These are phyloP conservation scores for Baorangia bicolor DNA, from an alignment of 768 basidiomycete species.

Conservation along the genomic window DNA sequence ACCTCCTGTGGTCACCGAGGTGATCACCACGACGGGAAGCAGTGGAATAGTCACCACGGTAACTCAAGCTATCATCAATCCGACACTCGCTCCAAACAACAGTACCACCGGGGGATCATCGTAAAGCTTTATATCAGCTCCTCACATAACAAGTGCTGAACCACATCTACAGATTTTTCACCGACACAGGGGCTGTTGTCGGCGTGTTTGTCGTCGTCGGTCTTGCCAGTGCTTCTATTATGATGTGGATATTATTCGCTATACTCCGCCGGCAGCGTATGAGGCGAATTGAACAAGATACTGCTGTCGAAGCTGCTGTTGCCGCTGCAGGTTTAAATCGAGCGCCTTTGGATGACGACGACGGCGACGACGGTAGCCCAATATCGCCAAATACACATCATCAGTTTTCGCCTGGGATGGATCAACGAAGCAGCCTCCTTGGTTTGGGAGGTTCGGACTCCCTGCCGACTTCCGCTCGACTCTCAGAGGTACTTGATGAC, in stretches of 20 bases:
- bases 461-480: constrained; percentile 31
- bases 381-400: constrained; percentile 17
- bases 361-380: constrained; percentile 45
- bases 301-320: constrained; percentile 67
- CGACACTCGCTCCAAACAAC: constrained; percentile 59
- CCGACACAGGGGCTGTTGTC: constrained; percentile 85
- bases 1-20: constrained; percentile 57
- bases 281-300: constrained; percentile 63
- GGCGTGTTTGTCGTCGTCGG: constrained; percentile 92
- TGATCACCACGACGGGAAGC: constrained; percentile 51
- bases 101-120: constrained; percentile 40
- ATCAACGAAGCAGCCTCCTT: constrained; percentile 35
- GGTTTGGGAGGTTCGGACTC: constrained; percentile 18
- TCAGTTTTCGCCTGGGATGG: constrained; percentile 37
- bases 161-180: constrained; percentile 66
- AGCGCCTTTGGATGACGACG: constrained; percentile 65
- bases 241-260: constrained; percentile 71
- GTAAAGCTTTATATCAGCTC: constrained; percentile 37
- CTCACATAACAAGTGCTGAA: constrained; percentile 2
- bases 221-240: constrained; percentile 66
- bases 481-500: constrained; percentile 32
- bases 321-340: constrained; percentile 72
- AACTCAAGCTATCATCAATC: constrained; percentile 67
- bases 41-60: constrained; percentile 56
- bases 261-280: constrained; percentile 63